A percentile compares a stretch with the other conserved stretches of the same genome.
Evolutionary conservation across 176 grass and related monocot genomes (phyloP).

Genomic region (Musa schizocarpa): DNA sequence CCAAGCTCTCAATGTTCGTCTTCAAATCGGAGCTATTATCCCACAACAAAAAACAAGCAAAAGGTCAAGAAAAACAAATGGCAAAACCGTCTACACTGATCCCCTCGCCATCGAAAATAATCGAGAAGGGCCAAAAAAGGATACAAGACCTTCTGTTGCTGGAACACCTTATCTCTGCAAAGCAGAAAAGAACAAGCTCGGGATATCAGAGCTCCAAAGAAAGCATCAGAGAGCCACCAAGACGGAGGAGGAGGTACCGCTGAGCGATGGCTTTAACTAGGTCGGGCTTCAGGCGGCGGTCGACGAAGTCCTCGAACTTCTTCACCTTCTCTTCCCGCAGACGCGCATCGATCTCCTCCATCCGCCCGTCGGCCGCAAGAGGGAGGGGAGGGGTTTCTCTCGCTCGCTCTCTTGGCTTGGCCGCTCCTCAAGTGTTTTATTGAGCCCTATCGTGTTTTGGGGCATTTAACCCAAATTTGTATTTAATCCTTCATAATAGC

Average conservation of each 20-base stretch:
- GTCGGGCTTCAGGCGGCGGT: constrained; percentile 60
- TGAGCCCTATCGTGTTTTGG: too few species aligned
- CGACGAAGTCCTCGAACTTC: constrained; percentile 69
- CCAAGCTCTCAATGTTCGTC: constrained; percentile 77
- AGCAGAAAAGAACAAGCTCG: not conserved
- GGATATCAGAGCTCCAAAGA: not conserved
- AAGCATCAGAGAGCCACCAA: not conserved
- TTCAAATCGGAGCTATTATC: constrained; percentile 66
- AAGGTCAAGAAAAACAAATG: not conserved
- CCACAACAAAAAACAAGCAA: not conserved
- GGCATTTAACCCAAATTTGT: too few species aligned
- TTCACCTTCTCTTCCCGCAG: constrained; percentile 54
- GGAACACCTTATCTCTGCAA: constrained; percentile 53
- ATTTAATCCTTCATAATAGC: too few species aligned
- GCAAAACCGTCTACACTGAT: not conserved
- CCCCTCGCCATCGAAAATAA: not conserved
- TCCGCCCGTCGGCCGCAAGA: not conserved
- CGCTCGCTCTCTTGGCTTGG: too few species aligned
- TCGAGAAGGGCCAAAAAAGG: constrained; percentile 5
- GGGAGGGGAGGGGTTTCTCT: not conserved
- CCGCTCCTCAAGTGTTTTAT: too few species aligned
- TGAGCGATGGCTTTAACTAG: constrained; percentile 60
- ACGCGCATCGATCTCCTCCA: constrained; percentile 10
- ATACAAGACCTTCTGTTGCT: constrained; percentile 91
- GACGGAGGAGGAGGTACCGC: constrained; percentile 18